A percentile compares a stretch with the other conserved stretches of the same genome.
These are phyloP conservation scores for Musa troglodytarum DNA, from an alignment of 176 grass and related monocot genomes.

Conservation along the genomic window DNA sequence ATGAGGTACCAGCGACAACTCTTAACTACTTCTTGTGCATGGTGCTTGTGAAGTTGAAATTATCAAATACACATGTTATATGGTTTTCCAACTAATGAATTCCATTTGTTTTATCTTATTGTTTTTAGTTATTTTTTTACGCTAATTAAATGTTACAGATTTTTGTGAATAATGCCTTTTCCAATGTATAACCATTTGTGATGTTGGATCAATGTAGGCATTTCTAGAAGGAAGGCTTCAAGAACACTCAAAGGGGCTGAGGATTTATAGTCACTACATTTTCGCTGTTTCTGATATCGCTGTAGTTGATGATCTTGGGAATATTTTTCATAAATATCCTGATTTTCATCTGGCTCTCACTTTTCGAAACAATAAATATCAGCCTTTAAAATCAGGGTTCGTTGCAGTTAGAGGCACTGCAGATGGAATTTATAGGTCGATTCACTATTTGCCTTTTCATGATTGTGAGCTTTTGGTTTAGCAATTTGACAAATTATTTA, in stretches of 20 bases:
- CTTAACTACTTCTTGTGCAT: background rate
- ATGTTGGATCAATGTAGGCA: constrained; percentile 32
- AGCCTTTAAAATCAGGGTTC: constrained; percentile 92
- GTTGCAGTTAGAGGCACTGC: constrained; percentile 67
- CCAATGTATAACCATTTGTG: background rate
- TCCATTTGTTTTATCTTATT: background rate
- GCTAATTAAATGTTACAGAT: background rate
- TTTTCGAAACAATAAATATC: constrained; percentile 86
- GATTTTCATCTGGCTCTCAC: constrained; percentile 77
- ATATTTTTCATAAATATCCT: constrained; percentile 68
- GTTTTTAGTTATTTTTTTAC: background rate
- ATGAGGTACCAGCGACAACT: no score
- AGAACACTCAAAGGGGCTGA: constrained; percentile 30
- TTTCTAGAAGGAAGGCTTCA: constrained; percentile 59
- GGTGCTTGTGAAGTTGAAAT: background rate
- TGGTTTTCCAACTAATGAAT: background rate
- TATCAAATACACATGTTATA: background rate
- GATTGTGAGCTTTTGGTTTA: background rate
- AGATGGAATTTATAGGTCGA: constrained; percentile 60
- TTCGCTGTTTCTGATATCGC: constrained; percentile 81
- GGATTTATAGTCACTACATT: constrained; percentile 41
- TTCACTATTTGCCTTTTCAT: constrained; percentile 1
- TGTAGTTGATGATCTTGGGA: constrained; percentile 61
- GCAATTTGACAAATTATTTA: background rate
- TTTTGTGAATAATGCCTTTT: constrained; percentile 3